Evolutionary conservation across 768 basidiomycete species (phyloP).

Genomic region (Neoboletus subvelutipes): DNA sequence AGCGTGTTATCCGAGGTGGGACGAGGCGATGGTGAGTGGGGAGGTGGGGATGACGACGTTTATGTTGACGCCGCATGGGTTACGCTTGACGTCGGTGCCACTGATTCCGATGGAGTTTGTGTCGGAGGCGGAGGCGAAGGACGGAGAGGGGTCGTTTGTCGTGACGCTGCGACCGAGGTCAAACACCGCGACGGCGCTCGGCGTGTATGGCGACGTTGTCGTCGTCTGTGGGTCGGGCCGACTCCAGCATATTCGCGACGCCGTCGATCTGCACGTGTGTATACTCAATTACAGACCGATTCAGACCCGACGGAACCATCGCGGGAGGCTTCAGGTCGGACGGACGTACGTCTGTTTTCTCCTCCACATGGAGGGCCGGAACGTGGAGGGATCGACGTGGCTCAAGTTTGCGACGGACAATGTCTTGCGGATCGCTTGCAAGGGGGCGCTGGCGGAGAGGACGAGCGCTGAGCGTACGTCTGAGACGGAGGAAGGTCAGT

Average conservation of each 20-base stretch:
- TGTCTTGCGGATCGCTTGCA: slow-evolving; percentile 17
- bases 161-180: slow-evolving; percentile 14
- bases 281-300: slow-evolving; percentile 23
- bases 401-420: slow-evolving; percentile 28
- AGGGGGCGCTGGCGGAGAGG: neutral
- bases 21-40: slow-evolving; percentile 5
- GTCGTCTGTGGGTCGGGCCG: slow-evolving; percentile 19
- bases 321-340: slow-evolving; percentile 18
- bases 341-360: slow-evolving; percentile 25
- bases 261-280: slow-evolving; percentile 20
- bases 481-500: neutral
- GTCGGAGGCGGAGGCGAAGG: neutral
- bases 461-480: neutral
- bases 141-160: neutral
- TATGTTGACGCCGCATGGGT: slow-evolving; percentile 11
- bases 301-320: neutral
- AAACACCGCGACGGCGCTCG: neutral
- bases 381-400: slow-evolving; percentile 15
- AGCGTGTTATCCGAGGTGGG: slow-evolving; percentile 23
- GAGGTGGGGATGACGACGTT: slow-evolving; percentile 17
- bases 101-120: slow-evolving; percentile 19
- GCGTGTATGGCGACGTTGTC: slow-evolving; percentile 12
- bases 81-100: slow-evolving; percentile 21
- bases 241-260: slow-evolving; percentile 10
- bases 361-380: slow-evolving; percentile 8